Base-by-base conservation (phyloP, 257 asterid genomes). In the Hygrophila difformis region DNA sequence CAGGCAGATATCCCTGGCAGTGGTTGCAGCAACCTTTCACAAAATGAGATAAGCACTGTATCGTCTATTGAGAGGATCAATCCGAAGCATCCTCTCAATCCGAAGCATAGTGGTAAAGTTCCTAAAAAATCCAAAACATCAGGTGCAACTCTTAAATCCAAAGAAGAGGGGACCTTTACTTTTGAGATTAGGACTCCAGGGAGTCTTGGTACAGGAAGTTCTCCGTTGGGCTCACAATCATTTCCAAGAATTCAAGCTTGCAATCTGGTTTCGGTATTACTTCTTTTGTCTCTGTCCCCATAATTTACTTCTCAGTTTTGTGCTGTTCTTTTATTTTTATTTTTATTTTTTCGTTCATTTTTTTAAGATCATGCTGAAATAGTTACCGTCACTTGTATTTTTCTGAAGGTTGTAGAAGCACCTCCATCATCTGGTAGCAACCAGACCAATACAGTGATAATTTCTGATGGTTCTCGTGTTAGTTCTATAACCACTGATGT, bases 91-190 rank as follows among this genome's bases (percentile, higher is more conserved):
- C n/a, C n/a, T n/a, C n/a, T n/a, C 35, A 53, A 44, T 22, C 48
- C 24, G 55, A 73, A 65, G 61, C 60, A 63, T 67, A 53, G 39
- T 39, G 49, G 51, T 12, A 26, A 42, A 39, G 56, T 44, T 62
- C 61, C 53, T 53, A 33, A 41, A 31, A 34, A 56, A 43, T 39
- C 70, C 38, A 16, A 51, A 56, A 38, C 44, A 47, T 59, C 71
- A 36, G 76, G 56, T 57, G 69, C 46, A 35, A 67, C 57, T 51
- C 71, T 39, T 53, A 65, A 66, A 17, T 39, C 66, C 18, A 65
- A 53, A 63, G 87, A 68, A 52, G 89, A 76, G 53, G 69, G 60
- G 60, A 62, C 76, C 62, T 80, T 73, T 65, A 67, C 87, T 26
- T 73, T 83, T 59, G 82, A 77, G 47, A 61, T 58, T 20, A 61